These are phyloP conservation scores for Elsinoe fawcettii DNA, from an alignment of 2,329 filamentous ascomycete genomes.

Conservation along the genomic window DNA sequence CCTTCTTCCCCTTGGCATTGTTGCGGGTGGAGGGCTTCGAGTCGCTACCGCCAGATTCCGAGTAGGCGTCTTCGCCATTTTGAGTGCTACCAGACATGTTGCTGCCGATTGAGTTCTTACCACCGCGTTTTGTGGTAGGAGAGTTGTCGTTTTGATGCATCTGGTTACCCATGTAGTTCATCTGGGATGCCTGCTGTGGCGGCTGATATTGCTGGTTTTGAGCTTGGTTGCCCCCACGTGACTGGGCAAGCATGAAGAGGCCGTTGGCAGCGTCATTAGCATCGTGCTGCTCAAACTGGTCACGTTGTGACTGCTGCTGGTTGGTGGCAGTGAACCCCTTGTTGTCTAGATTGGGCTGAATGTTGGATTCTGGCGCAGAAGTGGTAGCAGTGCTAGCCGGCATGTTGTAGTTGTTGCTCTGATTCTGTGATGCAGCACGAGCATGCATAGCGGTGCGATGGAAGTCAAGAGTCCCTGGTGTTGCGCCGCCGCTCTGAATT, in stretches of 20 bases:
- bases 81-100: conserved; percentile 46
- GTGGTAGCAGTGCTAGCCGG: conserved; percentile 36
- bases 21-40: conserved; percentile 57
- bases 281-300: conserved; percentile 79
- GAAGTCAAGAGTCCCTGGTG: conserved; percentile 86
- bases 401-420: conserved; percentile 34
- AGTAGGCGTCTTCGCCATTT: conserved; percentile 53
- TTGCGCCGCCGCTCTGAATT: conserved; percentile 71
- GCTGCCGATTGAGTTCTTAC: conserved; percentile 49
- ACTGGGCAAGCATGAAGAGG: conserved; percentile 79
- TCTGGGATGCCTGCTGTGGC: conserved; percentile 32
- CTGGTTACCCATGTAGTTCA: conserved; percentile 34
- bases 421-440: conserved; percentile 48
- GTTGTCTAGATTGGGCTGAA: conserved; percentile 24
- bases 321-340: conserved; percentile 20
- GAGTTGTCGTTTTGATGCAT: conserved; percentile 24
- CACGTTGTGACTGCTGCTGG: conserved; percentile 36
- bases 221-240: conserved; percentile 52
- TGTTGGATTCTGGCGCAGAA: conserved; percentile 36
- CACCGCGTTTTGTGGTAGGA: conserved; percentile 29
- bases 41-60: conserved; percentile 63
- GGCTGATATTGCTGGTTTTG: conserved; percentile 41
- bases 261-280: conserved; percentile 91
- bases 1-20: conserved; percentile 58
- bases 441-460: conserved; percentile 85